Base-by-base conservation (phyloP, 1,284 basidiomycete genomes). In the Leccinum huronense region DNA sequence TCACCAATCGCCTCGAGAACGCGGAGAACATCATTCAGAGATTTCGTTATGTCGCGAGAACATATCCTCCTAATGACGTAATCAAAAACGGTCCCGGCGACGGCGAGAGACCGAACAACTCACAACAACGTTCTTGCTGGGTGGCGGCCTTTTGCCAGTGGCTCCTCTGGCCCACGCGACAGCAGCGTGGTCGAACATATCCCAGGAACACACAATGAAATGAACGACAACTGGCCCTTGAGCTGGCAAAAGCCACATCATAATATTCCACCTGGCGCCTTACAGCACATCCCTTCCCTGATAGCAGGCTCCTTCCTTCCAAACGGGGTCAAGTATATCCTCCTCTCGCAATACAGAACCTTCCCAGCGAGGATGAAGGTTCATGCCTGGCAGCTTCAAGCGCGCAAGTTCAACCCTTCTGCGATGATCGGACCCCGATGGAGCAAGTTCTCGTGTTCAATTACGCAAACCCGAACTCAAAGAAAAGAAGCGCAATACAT, bases 1-100 rank as follows among this genome's bases (percentile, higher is more conserved):
- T 55, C 16, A 75, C 72, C 65, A 76, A 36, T 8, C 74, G 73
- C 59, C 73, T 76, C 58, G 73, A 74, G 56, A 73, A 73, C 60
- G 74, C 73, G 58, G 72, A 76, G 65, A 73, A 73, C 72, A 73
- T 73, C 74, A 72, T 75, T 60, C 57, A 45, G 34, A 5, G 5
- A 60, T 10, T 14, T 59, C 19, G 45, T 64, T 16, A 40, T 27
- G 33, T 45, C 53, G 30, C 23, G 33, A 64, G 33, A 63, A 51
- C 36, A 13, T 54, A 30, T 60, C 10, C 27, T 45, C 11, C 23
- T 8, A 13, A 34, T 67, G 66, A 67, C 48, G 40, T 67, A 67
- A 67, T n/a, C 5, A 14, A 38, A 27, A 27, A 27, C 38, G 62
- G 19, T 2, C 13, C 33, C 19, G 23, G 23, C 23, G 23, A 27